Evolutionary conservation across 805 yeast species (phyloP).

Genomic region (Lipomyces sp.): DNA sequence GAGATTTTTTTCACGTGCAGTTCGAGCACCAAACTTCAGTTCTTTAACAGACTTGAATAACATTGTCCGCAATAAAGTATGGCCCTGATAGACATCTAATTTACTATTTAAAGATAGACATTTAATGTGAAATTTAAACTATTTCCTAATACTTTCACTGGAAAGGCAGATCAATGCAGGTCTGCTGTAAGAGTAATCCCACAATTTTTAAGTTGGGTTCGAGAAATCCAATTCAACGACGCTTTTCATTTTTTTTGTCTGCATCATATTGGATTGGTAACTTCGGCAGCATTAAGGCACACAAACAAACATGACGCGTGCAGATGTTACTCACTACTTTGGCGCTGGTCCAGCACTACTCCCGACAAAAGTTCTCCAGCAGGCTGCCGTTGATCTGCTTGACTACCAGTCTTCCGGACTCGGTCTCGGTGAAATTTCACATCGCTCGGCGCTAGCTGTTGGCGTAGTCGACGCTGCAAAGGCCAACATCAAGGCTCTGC

Average conservation of each 20-base stretch:
- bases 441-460: conserved; percentile 81
- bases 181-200: too few relatives aligned
- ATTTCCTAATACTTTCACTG: too few relatives aligned
- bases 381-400: conserved; percentile 81
- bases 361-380: conserved; percentile 78
- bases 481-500: conserved; percentile 57
- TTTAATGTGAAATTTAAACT: too few relatives aligned
- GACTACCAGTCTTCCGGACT: conserved; percentile 67
- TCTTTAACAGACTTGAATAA: background rate
- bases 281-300: background rate
- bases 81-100: too few relatives aligned
- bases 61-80: too few relatives aligned
- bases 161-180: too few relatives aligned
- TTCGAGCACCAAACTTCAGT: too few relatives aligned
- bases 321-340: conserved; percentile 48
- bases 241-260: too few relatives aligned
- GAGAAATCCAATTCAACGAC: too few relatives aligned
- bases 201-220: too few relatives aligned
- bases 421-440: conserved; percentile 95
- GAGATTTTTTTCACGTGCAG: too few relatives aligned
- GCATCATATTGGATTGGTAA: background rate
- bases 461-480: conserved; percentile 75
- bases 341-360: conserved; percentile 99
- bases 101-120: too few relatives aligned
- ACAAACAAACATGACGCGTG: conserved; percentile 10